Evolutionary conservation across 2,329 filamentous ascomycete species (phyloP), one percentile per base, ranked within the genome.

Genomic region (Cordyceps farinosa): DNA sequence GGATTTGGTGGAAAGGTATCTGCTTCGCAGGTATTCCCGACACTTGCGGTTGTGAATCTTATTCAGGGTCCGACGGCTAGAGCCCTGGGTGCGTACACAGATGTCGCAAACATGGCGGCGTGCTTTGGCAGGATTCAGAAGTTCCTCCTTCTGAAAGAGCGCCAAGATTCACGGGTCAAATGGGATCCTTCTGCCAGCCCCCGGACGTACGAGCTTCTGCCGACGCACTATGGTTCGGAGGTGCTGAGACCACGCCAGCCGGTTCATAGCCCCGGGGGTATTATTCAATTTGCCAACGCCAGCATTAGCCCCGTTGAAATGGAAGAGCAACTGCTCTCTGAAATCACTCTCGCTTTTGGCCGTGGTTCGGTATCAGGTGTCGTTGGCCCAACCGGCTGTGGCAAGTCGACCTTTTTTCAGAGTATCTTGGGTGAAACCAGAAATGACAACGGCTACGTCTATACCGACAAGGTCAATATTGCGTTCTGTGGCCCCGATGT

Each of bases 101-200:
- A 40, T 0, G 54, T 78, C 0, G 65, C 78, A 15, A 69, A 74
- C 0, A 71, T 69, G 0, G 44, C 78, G 27, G 68, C 72, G 1
- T 78, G 76, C 56, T 61, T 75, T 6, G 64, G 66, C 30, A 70
- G 76, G 2, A 73, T 80, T 1, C 76, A 79, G 47, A 67, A 61
- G 0, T 79, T 77, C n/a, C 65, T 81, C 9, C 42, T 7, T 9
- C 10, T 22, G 29, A 4, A 34, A 10, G 60, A 62, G 22, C 30
- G 9, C 11, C 15, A 22, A 4, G 60, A 61, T 9, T 11, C 17
- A 2, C 48, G 59, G 4, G 7, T 32, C 36, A 36, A 44, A 9
- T 32, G 47, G 17, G 27, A 9, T 34, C 30, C 27, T 34, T 48
- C 32, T 34, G 32, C 32, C 2, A 34, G 5, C 17, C 29, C 29